A percentile compares a stretch with the other conserved stretches of the same genome.
These are phyloP conservation scores for Dictyostelium discoideum DNA, from an alignment of 78 protist species.

Conservation along the genomic window DNA sequence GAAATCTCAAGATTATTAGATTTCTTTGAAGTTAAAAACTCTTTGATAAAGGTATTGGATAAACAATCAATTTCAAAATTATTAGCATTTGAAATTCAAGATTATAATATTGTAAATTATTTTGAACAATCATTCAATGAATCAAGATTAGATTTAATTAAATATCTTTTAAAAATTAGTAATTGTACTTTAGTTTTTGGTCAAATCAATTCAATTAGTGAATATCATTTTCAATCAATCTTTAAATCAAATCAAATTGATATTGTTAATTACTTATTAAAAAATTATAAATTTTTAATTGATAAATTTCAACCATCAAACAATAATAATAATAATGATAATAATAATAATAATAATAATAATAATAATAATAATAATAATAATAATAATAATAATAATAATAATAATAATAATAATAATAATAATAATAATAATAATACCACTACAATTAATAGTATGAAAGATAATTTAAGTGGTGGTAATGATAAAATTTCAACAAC, in stretches of 20 bases:
- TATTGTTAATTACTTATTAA: not conserved
- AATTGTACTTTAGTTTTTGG: not conserved
- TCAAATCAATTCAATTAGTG: not conserved
- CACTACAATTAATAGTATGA: not conserved
- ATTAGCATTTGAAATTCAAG: not conserved
- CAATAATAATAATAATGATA: not conserved
- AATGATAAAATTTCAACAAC: not conserved
- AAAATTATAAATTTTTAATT: not conserved
- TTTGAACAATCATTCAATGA: not conserved
- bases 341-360: no score
- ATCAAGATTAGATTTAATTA: not conserved
- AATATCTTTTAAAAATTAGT: not conserved
- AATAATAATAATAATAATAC: no score
- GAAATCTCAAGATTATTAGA: not conserved
- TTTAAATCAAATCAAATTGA: constrained; percentile 4
- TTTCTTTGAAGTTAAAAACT: not conserved
- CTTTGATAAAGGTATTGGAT: not conserved
- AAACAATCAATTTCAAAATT: not conserved
- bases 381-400: no score
- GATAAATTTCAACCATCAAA: not conserved
- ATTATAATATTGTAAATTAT: not conserved
- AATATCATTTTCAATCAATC: not conserved
- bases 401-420: not conserved
- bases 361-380: not conserved
- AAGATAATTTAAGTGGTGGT: not conserved